Evolutionary conservation across 768 basidiomycete genomes (phyloP), one percentile per base, ranked within the genome.

Genomic region (Tulasnella calospora): DNA sequence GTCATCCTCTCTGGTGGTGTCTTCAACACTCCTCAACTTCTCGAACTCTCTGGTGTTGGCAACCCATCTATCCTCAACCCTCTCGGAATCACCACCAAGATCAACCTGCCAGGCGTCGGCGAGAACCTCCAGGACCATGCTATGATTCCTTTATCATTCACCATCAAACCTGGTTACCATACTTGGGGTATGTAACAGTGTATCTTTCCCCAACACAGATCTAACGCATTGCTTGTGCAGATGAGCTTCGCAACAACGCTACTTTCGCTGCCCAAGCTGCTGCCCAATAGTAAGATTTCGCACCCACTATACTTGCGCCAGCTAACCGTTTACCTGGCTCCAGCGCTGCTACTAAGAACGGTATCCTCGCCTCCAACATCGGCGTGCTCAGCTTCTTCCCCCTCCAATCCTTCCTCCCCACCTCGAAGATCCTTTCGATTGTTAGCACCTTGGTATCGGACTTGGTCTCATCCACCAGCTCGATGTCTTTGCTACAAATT

Each of bases 11-110:
- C 83, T 69, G 85, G 86, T 6, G 55, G 55, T 30, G 55, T 57
- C n/a, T 81, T 88, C 67, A 85, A 87, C 79, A 87, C 87, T 4
- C 85, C 88, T 7, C 87, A 89, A 80, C 84, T 91, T 13, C 86
- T 90, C 2, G 88, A 90, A 81, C 83, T 90, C 3, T 92, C 91
- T 0, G 92, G 94, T 7, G 91, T 96, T 76, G 94, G 94, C 1
- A 86, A 88, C 0, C 80, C 82, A 2, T 82, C 83, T 0, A 80
- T 91, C 55, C 84, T 94, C 47, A 81, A 87, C 46, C 84, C 84
- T 47, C 84, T 88, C 73, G 86, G 85, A 13, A 87, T 94, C 40
- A 81, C 84, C 9, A 85, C 86, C 79, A 73, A 89, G 41, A 86
- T 92, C 19, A 89, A 92, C 76, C 87, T 94, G 17, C 92, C 92